A percentile compares a stretch with the other conserved stretches of the same genome.
Evolutionary conservation across 2,329 filamentous ascomycete species (phyloP).

Genomic region (Paecilomyces fulvus): DNA sequence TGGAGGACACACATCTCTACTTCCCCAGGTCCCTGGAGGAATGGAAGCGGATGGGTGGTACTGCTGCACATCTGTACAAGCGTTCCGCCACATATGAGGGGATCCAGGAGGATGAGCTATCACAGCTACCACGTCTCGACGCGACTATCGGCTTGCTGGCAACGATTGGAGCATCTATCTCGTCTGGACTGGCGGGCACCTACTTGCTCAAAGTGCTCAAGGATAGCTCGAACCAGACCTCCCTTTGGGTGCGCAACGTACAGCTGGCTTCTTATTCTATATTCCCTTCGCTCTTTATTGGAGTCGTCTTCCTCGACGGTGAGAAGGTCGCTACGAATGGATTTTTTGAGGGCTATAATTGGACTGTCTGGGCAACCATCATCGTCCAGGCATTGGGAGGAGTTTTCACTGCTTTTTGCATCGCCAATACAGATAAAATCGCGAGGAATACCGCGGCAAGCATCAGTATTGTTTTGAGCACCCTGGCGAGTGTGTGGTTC

Average conservation of each 20-base stretch:
- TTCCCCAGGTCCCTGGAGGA: conserved; percentile 75
- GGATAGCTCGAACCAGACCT: conserved; percentile 65
- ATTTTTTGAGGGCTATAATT: conserved; percentile 93
- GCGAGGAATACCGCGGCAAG: conserved; percentile 90
- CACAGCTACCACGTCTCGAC: conserved; percentile 56
- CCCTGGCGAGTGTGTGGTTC: conserved; percentile 74
- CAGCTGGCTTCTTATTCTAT: conserved; percentile 92
- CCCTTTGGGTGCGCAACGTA: conserved; percentile 89
- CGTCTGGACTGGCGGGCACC: conserved; percentile 75
- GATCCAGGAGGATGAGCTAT: conserved; percentile 57
- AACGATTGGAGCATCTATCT: conserved; percentile 66
- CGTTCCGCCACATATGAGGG: conserved; percentile 86
- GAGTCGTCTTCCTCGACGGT: conserved; percentile 80
- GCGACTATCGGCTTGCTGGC: conserved; percentile 69
- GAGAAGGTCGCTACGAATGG: conserved; percentile 72
- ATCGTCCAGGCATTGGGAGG: conserved; percentile 75
- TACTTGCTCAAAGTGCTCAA: conserved; percentile 74
- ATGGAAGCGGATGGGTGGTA: conserved; percentile 50
- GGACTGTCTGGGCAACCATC: conserved; percentile 80
- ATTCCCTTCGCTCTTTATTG: conserved; percentile 78
- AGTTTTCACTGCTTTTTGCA: conserved; percentile 70
- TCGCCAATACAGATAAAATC: conserved; percentile 80
- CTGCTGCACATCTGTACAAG: conserved; percentile 46
- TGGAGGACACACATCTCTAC: conserved; percentile 52
- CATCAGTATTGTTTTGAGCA: conserved; percentile 82